A percentile compares a stretch with the other conserved stretches of the same genome.
Conservation (phyloP, 225 moss, liverwort and hornwort species). For the Bryum argenteum region DNA sequence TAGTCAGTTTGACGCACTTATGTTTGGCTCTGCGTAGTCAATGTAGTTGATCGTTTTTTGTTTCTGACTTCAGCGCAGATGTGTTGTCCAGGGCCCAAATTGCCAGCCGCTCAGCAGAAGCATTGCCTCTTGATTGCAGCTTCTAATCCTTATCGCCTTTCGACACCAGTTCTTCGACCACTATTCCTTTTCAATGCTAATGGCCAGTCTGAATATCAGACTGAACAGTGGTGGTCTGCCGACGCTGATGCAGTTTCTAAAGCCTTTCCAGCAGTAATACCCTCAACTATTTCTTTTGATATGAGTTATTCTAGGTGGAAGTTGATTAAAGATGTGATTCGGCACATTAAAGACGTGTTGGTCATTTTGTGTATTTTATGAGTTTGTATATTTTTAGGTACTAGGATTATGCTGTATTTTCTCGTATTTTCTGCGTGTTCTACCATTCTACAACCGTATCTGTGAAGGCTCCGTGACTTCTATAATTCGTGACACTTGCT, state of each 20-base stretch:
- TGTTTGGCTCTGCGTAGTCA: slow-evolving; percentile 2
- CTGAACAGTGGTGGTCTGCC: slow-evolving; percentile 88
- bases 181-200: slow-evolving; percentile 51
- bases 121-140: slow-evolving; percentile 85
- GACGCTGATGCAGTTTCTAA: slow-evolving; percentile 88
- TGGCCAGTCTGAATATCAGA: slow-evolving; percentile 57
- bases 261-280: slow-evolving; percentile 60
- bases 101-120: slow-evolving; percentile 72
- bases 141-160: slow-evolving; percentile 79
- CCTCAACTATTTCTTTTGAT: not conserved
- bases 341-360: not conserved
- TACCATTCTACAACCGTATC: slow-evolving; percentile 8
- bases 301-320: slow-evolving; percentile 16
- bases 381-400: not conserved
- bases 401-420: not conserved
- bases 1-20: slow-evolving; percentile 23
- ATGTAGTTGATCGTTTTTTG: slow-evolving; percentile 22
- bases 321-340: slow-evolving; percentile 21
- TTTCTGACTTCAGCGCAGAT: slow-evolving; percentile 61
- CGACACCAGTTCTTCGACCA: slow-evolving; percentile 69
- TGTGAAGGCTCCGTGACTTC: slow-evolving; percentile 10
- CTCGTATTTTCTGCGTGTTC: slow-evolving; percentile 16
- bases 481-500: slow-evolving; percentile 19
- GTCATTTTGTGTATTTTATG: slow-evolving; percentile 8
- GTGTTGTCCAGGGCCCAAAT: slow-evolving; percentile 89